Conservation (phyloP, 768 basidiomycete species). For the Mycena olivaceomarginata region DNA sequence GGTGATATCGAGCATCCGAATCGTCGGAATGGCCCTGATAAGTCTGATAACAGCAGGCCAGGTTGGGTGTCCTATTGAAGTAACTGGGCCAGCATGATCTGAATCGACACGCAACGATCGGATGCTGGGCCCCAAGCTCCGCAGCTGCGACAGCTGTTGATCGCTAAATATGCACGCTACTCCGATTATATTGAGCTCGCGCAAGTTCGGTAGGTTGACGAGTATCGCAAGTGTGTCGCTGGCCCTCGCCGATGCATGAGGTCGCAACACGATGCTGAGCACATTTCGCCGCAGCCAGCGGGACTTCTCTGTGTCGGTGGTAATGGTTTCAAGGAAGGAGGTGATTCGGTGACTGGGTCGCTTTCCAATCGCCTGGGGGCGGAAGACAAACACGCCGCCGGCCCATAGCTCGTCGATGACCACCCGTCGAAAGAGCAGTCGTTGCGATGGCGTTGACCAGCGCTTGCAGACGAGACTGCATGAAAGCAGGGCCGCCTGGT, state of each 20-base stretch:
- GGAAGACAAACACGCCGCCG: too few relatives aligned
- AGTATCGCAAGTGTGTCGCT: background rate
- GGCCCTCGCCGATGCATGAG: background rate
- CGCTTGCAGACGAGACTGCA: too few relatives aligned
- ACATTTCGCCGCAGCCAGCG: slow-evolving; percentile 13
- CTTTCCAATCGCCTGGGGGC: background rate
- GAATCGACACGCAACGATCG: slow-evolving; percentile 15
- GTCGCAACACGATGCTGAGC: slow-evolving; percentile 1
- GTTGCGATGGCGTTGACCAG: too few relatives aligned
- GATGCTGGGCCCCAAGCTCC: background rate
- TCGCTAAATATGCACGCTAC: background rate
- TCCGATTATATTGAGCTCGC: slow-evolving; percentile 1
- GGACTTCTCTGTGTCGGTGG: slow-evolving; percentile 10
- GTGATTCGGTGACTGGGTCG: background rate
- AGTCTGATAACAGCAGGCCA: background rate
- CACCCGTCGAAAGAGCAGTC: slow-evolving; percentile 13
- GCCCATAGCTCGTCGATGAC: background rate
- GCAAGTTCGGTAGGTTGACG: slow-evolving; percentile 12
- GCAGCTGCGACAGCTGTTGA: background rate
- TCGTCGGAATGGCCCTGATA: slow-evolving; percentile 1
- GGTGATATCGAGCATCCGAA: slow-evolving; percentile 13
- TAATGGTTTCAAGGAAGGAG: slow-evolving; percentile 3
- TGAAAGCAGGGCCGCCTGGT: too few relatives aligned
- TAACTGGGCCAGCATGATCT: background rate
- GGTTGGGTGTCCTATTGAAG: background rate